These are phyloP conservation scores for Epichloe amarillans DNA, from an alignment of 2,329 filamentous ascomycete species.

Conservation along the genomic window DNA sequence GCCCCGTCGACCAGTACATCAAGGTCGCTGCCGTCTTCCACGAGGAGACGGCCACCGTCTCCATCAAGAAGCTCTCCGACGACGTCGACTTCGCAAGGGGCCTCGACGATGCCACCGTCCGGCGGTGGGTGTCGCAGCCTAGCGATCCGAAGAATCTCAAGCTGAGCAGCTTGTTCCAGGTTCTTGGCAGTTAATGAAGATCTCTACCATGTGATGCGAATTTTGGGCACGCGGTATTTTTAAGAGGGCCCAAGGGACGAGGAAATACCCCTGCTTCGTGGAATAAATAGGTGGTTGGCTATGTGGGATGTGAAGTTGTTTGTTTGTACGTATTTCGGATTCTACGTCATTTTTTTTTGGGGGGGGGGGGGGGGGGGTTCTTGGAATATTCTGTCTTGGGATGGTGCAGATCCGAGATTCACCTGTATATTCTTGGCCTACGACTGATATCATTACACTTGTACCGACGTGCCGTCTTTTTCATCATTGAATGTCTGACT, in stretches of 20 bases:
- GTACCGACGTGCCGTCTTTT: background rate
- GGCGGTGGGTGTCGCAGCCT: constrained; percentile 18
- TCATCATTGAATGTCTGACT: too few species aligned
- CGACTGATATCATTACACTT: background rate
- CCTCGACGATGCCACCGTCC: constrained; percentile 25
- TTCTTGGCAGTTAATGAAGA: background rate
- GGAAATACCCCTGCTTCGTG: too few species aligned
- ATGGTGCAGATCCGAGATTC: background rate
- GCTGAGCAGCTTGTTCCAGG: constrained; percentile 14
- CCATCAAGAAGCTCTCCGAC: constrained; percentile 39
- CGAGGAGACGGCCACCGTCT: constrained; percentile 33
- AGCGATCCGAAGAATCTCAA: constrained; percentile 1
- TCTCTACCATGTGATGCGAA: background rate
- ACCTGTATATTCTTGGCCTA: background rate
- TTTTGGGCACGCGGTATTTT: background rate
- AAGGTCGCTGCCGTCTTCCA: constrained; percentile 54
- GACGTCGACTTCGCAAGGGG: constrained; percentile 26
- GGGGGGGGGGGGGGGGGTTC: too few species aligned
- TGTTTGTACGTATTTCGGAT: background rate
- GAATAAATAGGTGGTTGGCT: too few species aligned
- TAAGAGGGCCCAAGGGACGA: too few species aligned
- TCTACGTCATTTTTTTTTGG: background rate
- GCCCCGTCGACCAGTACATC: constrained; percentile 44
- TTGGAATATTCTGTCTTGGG: background rate
- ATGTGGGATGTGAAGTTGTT: background rate